These are phyloP conservation scores for Verbena officinalis DNA, from an alignment of 257 asterid species.

Conservation along the genomic window DNA sequence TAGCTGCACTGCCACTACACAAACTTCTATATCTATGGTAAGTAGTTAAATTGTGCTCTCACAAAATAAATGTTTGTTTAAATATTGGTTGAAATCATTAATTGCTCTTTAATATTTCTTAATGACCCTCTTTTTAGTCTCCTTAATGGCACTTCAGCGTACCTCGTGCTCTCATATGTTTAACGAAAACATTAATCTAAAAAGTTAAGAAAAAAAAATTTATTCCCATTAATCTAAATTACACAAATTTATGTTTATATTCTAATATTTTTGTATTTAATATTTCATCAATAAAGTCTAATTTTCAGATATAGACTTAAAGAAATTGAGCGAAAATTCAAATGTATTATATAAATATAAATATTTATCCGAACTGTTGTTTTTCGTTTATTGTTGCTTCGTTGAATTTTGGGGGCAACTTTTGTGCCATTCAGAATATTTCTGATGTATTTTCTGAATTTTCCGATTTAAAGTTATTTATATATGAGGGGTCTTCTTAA, in stretches of 20 bases:
- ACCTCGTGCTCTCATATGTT: background rate
- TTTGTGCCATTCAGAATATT: too few relatives aligned
- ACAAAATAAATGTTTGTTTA: background rate
- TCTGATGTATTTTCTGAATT: too few relatives aligned
- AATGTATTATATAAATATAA: too few relatives aligned
- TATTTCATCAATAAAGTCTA: too few relatives aligned
- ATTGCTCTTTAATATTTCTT: constrained; percentile 6
- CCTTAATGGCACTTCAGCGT: constrained; percentile 1
- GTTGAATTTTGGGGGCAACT: too few relatives aligned
- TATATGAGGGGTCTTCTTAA: too few relatives aligned
- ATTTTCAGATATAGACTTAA: background rate
- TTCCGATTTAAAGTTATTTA: too few relatives aligned
- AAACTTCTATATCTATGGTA: too few relatives aligned
- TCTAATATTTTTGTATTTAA: background rate
- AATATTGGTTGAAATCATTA: constrained; percentile 6
- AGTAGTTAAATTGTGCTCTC: background rate
- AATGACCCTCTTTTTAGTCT: background rate
- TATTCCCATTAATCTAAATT: background rate
- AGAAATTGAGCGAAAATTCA: too few relatives aligned
- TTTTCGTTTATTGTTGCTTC: too few relatives aligned
- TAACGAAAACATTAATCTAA: background rate
- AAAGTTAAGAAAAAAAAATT: background rate
- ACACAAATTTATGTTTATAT: background rate
- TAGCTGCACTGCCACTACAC: background rate
- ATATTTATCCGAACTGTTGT: too few relatives aligned